Percentiles rank a stretch among this genome's conserved stretches.
Conservation (phyloP, 169 alveolate genomes). For the Plasmodium relictum region DNA sequence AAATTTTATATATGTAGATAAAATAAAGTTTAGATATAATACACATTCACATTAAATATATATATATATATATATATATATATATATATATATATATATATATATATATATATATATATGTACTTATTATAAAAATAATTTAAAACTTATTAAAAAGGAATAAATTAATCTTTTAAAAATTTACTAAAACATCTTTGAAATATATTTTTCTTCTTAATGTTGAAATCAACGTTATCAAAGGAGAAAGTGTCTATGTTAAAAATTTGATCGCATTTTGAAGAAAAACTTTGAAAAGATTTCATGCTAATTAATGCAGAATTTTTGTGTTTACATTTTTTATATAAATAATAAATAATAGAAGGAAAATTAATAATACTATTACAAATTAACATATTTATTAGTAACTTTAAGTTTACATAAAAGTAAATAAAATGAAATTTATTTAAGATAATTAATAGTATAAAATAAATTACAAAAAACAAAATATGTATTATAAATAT, state of each 20-base stretch:
- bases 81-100: not conserved
- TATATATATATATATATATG: not conserved
- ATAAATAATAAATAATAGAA: slow-evolving; percentile 15
- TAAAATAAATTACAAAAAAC: not conserved
- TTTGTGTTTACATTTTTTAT: slow-evolving; percentile 2
- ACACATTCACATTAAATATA: too few species aligned
- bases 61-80: not conserved
- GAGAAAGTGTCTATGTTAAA: slow-evolving; percentile 41
- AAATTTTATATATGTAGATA: too few species aligned
- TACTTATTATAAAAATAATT: too few species aligned
- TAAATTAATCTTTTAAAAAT: not conserved
- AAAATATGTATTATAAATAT: slow-evolving; percentile 8
- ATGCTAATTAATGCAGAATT: slow-evolving; percentile 10
- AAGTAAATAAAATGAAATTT: slow-evolving; percentile 15
- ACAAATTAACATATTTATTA: slow-evolving; percentile 2
- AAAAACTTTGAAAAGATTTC: slow-evolving; percentile 18
- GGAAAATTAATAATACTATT: slow-evolving; percentile 20
- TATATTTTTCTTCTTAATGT: not conserved
- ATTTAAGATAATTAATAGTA: slow-evolving; percentile 3
- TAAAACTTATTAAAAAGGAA: too few species aligned
- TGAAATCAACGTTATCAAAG: not conserved
- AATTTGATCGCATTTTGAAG: slow-evolving; percentile 18
- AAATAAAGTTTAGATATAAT: too few species aligned
- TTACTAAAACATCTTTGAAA: not conserved
- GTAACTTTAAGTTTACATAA: not conserved